These are phyloP conservation scores for Microdochium trichocladiopsis DNA, from an alignment of 2,329 filamentous ascomycete species.

Conservation along the genomic window DNA sequence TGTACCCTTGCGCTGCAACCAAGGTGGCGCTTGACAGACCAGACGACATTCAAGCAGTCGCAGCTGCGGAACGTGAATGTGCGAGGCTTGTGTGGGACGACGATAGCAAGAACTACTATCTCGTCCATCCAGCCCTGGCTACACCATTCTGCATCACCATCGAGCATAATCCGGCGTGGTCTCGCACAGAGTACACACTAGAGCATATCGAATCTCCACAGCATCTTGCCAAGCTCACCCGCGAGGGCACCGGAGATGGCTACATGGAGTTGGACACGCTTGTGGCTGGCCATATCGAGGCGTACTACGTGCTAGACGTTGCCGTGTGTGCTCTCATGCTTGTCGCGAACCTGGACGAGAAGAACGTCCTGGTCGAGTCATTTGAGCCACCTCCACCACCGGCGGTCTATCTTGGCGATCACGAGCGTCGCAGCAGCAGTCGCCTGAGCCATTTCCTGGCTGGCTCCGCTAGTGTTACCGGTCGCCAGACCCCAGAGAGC, in stretches of 20 bases:
- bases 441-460: constrained; percentile 18
- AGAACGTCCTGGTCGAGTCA: constrained; percentile 39
- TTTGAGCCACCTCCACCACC: constrained; percentile 51
- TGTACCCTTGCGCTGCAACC: constrained; percentile 60
- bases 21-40: constrained; percentile 55
- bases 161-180: constrained; percentile 51
- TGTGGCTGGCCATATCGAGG: constrained; percentile 51
- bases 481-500: constrained; percentile 5
- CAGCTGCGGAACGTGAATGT: constrained; percentile 60
- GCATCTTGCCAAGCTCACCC: constrained; percentile 52
- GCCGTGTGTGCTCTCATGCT: constrained; percentile 53
- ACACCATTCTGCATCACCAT: constrained; percentile 56
- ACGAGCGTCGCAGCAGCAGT: constrained; percentile 19
- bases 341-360: constrained; percentile 50
- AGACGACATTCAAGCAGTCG: constrained; percentile 50
- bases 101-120: constrained; percentile 50
- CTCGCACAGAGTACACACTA: constrained; percentile 55
- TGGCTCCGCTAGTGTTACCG: constrained; percentile 9
- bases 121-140: constrained; percentile 57
- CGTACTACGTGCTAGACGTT: constrained; percentile 56
- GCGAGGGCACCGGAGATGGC: constrained; percentile 51
- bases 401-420: constrained; percentile 9
- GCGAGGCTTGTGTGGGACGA: constrained; percentile 67
- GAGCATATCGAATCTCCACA: constrained; percentile 57
- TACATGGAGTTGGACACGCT: constrained; percentile 56